Percentiles rank a stretch among this genome's conserved stretches.
phyloP scores from a whole-genome alignment of 75 land plant genomes.

The Picea glauca region DNA sequence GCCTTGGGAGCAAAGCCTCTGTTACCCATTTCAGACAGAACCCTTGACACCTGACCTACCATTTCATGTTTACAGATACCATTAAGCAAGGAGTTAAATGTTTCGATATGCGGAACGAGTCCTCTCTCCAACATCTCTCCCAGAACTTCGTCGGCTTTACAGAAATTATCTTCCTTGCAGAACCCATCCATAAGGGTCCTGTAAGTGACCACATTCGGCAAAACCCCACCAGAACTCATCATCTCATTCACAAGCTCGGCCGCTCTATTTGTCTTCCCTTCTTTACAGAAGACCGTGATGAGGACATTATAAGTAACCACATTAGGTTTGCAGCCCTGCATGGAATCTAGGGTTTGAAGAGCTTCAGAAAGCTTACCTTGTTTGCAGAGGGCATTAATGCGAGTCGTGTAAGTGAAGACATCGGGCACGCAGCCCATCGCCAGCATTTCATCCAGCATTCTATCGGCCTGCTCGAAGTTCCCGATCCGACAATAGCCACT shows the following conservation, averaged over 20 bases:
- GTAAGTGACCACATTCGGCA: constrained; percentile 21
- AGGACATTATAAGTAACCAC: constrained; percentile 37
- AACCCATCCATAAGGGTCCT: constrained; percentile 35
- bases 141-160: constrained; percentile 22
- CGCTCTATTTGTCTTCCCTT: constrained; percentile 20
- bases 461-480: constrained; percentile 23
- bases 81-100: constrained; percentile 40
- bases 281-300: constrained; percentile 21
- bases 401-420: constrained; percentile 31
- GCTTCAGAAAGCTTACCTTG: constrained; percentile 27
- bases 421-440: constrained; percentile 49
- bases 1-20: constrained; percentile 20
- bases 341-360: constrained; percentile 22
- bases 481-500: neutral
- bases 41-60: constrained; percentile 29
- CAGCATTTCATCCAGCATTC: constrained; percentile 50
- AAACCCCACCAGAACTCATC: constrained; percentile 12
- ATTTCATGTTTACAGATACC: constrained; percentile 32
- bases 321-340: constrained; percentile 53
- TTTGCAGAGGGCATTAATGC: constrained; percentile 47
- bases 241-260: constrained; percentile 26
- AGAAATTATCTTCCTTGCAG: constrained; percentile 19
- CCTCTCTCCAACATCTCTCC: constrained; percentile 27
- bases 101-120: constrained; percentile 19
- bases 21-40: constrained; percentile 32